Evolutionary conservation across 768 basidiomycete species (phyloP).

Genomic region (Tremella fuciformis): DNA sequence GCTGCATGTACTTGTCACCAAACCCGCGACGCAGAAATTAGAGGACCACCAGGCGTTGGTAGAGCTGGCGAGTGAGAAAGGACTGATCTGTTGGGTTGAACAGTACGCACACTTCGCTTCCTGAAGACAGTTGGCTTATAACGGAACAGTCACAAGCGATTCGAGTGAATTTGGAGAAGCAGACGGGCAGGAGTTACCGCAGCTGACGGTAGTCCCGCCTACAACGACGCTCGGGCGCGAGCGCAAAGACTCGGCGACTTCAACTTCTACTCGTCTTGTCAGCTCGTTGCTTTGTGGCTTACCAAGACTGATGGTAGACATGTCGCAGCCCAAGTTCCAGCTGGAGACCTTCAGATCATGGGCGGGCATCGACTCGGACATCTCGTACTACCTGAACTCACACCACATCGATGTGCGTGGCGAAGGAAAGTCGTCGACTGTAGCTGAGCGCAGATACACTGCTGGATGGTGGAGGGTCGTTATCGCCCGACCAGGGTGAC

Average conservation of each 20-base stretch:
- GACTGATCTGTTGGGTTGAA: constrained; percentile 87
- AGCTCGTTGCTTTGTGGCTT: constrained; percentile 7
- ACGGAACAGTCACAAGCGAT: constrained; percentile 46
- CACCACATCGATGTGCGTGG: constrained; percentile 68
- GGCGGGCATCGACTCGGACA: constrained; percentile 92
- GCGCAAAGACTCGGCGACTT: constrained; percentile 72
- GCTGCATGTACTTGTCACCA: constrained; percentile 86
- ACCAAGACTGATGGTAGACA: constrained; percentile 56
- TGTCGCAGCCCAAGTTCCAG: constrained; percentile 95
- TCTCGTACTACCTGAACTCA: constrained; percentile 92
- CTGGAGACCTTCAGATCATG: constrained; percentile 91
- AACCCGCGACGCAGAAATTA: constrained; percentile 83
- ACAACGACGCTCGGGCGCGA: constrained; percentile 81
- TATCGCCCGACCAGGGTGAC: constrained; percentile 62
- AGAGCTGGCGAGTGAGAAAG: constrained; percentile 70
- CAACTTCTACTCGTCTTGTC: constrained; percentile 84
- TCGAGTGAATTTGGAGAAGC: constrained; percentile 54
- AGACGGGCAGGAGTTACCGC: too few relatives aligned
- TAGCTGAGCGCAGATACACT: constrained; percentile 55
- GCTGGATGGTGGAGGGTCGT: constrained; percentile 54
- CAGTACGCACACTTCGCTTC: constrained; percentile 57
- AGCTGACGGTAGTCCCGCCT: constrained; percentile 61
- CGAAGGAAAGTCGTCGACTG: not conserved
- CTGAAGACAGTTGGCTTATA: constrained; percentile 12
- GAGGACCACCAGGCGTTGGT: constrained; percentile 77